These are phyloP conservation scores for Aquilaria sinensis DNA, from an alignment of 345 rosid species.

Conservation along the genomic window DNA sequence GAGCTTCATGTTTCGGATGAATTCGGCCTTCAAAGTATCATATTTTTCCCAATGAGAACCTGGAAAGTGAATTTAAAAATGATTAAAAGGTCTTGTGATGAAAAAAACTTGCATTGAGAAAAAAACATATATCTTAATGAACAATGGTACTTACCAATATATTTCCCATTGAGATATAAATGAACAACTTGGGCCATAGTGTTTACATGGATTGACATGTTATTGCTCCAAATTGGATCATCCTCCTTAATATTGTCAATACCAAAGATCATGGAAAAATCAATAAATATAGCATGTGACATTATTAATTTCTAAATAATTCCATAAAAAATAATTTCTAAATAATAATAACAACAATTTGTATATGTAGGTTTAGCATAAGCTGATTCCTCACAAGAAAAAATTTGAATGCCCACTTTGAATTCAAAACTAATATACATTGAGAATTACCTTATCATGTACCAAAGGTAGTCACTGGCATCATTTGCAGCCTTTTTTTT, in stretches of 20 bases:
- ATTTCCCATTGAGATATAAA: constrained; percentile 48
- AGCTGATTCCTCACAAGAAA: too few species aligned
- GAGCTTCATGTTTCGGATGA: constrained; percentile 28
- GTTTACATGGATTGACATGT: constrained; percentile 37
- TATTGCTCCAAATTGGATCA: constrained; percentile 36
- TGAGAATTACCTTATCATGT: constrained; percentile 45
- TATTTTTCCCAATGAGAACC: constrained; percentile 36
- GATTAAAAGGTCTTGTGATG: too few species aligned
- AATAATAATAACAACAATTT: too few species aligned
- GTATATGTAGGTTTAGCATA: too few species aligned
- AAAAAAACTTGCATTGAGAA: too few species aligned
- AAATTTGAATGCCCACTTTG: too few species aligned
- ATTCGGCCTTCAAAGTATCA: constrained; percentile 28
- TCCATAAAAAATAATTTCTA: too few species aligned
- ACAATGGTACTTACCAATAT: constrained; percentile 6
- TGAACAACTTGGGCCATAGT: constrained; percentile 57
- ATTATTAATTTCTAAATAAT: too few species aligned
- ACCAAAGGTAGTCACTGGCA: constrained; percentile 62
- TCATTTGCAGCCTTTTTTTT: constrained; percentile 42
- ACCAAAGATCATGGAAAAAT: not conserved
- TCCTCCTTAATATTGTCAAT: constrained; percentile 23
- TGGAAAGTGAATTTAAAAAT: not conserved
- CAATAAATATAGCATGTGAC: too few species aligned
- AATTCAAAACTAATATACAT: too few species aligned
- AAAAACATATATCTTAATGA: not conserved